Conservation (phyloP, 2,329 filamentous ascomycete species). For the Aotearoamyces nothofagi region DNA sequence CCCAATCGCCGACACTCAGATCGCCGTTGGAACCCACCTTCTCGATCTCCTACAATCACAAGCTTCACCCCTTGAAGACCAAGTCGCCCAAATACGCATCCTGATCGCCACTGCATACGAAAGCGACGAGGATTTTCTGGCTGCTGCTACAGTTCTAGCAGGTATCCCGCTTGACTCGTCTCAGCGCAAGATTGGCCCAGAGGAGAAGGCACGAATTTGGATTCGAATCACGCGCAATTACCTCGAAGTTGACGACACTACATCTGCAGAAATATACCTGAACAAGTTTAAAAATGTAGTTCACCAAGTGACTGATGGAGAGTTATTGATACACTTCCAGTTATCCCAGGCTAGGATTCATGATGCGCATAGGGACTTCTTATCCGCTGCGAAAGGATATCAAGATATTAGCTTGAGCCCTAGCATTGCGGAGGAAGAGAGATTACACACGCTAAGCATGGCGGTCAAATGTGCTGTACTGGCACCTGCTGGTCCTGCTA, state of each 20-base stretch:
- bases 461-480: slow-evolving; percentile 88
- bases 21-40: slow-evolving; percentile 63
- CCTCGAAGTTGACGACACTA: slow-evolving; percentile 85
- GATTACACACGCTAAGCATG: slow-evolving; percentile 68
- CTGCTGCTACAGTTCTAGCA: slow-evolving; percentile 64
- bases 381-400: slow-evolving; percentile 78
- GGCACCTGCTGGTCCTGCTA: slow-evolving; percentile 74
- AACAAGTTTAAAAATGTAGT: slow-evolving; percentile 94
- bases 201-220: slow-evolving; percentile 75
- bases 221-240: slow-evolving; percentile 90
- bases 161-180: slow-evolving; percentile 81
- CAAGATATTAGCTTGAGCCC: slow-evolving; percentile 69
- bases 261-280: slow-evolving; percentile 69
- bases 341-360: slow-evolving; percentile 86
- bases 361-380: slow-evolving; percentile 78
- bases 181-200: slow-evolving; percentile 67
- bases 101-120: slow-evolving; percentile 76
- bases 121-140: slow-evolving; percentile 61
- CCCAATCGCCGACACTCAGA: slow-evolving; percentile 47
- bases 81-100: slow-evolving; percentile 64
- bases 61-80: slow-evolving; percentile 66
- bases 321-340: slow-evolving; percentile 70
- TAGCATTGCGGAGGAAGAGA: slow-evolving; percentile 68
- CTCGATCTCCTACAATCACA: slow-evolving; percentile 47
- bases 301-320: slow-evolving; percentile 57